Conservation (phyloP, 495 filamentous ascomycete genomes). For the Penicillium pulvis region DNA sequence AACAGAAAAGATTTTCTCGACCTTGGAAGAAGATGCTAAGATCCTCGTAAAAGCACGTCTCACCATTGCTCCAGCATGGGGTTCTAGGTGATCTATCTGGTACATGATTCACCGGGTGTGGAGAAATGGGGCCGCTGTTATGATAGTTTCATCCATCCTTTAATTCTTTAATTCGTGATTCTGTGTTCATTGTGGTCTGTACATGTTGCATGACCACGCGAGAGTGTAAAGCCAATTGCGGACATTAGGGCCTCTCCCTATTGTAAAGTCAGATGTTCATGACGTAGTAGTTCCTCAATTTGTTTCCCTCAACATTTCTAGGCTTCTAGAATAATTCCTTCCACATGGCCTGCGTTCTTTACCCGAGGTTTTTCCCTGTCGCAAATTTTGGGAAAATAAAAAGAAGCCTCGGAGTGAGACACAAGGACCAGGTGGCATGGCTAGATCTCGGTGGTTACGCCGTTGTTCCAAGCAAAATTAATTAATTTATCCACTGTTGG, state of each 20-base stretch:
- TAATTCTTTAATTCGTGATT: background rate
- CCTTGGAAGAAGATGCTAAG: background rate
- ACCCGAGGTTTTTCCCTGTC: background rate
- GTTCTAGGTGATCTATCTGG: background rate
- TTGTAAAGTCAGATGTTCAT: background rate
- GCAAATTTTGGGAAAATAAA: background rate
- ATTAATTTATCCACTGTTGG: background rate
- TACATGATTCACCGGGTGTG: constrained; percentile 4
- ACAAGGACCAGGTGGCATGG: background rate
- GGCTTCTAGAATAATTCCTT: background rate
- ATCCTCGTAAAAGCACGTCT: background rate
- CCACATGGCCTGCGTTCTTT: background rate
- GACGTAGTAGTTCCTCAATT: background rate
- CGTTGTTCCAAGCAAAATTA: background rate
- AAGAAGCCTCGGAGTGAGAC: background rate
- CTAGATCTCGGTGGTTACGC: background rate
- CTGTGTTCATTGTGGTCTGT: background rate
- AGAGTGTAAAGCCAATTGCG: background rate
- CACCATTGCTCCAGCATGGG: background rate
- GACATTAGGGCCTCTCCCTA: background rate
- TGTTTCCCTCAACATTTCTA: background rate
- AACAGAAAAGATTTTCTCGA: constrained; percentile 33
- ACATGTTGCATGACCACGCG: background rate
- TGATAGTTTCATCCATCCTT: background rate
- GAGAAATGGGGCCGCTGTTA: background rate